Conservation (phyloP, 768 basidiomycete genomes). For the Auriscalpium orientale region DNA sequence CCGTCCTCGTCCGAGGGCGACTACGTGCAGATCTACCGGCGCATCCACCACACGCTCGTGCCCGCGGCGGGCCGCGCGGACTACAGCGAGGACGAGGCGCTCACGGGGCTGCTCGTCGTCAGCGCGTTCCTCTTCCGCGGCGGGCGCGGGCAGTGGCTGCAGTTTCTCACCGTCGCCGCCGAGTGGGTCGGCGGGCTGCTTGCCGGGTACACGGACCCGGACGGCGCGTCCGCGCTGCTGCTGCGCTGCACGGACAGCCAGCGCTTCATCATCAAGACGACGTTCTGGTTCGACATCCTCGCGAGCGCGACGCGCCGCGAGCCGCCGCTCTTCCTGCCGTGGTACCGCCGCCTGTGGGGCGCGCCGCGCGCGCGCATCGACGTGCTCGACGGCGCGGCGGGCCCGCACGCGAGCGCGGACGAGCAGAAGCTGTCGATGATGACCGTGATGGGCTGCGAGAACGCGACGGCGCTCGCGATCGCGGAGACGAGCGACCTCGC, state of each 20-base stretch:
- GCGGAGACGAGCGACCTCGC: constrained; percentile 65
- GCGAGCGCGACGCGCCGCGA: constrained; percentile 64
- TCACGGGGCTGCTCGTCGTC: constrained; percentile 70
- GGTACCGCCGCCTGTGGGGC: constrained; percentile 51
- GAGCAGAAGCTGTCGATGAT: constrained; percentile 52
- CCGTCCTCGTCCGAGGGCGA: constrained; percentile 1
- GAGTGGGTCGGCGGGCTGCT: constrained; percentile 47
- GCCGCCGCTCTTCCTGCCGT: constrained; percentile 47
- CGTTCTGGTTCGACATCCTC: constrained; percentile 84
- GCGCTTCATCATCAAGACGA: constrained; percentile 73
- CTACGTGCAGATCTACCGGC: constrained; percentile 14
- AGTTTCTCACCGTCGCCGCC: constrained; percentile 58
- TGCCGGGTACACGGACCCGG: constrained; percentile 23
- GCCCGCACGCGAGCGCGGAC: constrained; percentile 17
- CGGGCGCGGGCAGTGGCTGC: constrained; percentile 60
- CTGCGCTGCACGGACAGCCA: constrained; percentile 39
- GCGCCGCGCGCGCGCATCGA: constrained; percentile 33
- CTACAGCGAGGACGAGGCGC: constrained; percentile 59
- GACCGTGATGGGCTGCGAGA: constrained; percentile 79
- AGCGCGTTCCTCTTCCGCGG: constrained; percentile 75
- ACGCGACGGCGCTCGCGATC: constrained; percentile 69
- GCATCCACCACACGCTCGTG: constrained; percentile 14
- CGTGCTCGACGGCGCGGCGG: constrained; percentile 18
- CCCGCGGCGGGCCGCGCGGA: constrained; percentile 6
- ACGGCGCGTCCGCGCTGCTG: constrained; percentile 39